A percentile compares a stretch with the other conserved stretches of the same genome.
Evolutionary conservation across 345 rosid genomes (phyloP).

Genomic region (Aquilaria yunnanensis): DNA sequence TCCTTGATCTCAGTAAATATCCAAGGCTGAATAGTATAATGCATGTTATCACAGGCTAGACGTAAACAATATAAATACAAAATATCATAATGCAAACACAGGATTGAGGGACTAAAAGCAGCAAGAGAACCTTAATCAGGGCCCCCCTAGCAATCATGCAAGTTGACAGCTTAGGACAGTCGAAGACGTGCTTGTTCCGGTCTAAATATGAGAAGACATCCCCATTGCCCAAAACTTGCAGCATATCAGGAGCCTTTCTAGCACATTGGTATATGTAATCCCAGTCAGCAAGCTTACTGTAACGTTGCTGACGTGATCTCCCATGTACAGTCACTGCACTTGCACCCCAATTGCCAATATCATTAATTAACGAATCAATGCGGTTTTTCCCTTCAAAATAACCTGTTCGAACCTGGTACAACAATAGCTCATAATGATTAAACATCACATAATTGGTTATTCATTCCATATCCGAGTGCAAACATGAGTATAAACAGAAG

Average conservation of each 20-base stretch:
- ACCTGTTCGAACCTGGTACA: constrained; percentile 73
- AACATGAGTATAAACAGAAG: background rate
- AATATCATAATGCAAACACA: no score
- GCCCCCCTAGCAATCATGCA: constrained; percentile 98
- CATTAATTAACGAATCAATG: constrained; percentile 67
- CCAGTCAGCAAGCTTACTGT: constrained; percentile 93
- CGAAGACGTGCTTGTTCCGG: constrained; percentile 73
- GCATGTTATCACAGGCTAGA: constrained; percentile 3
- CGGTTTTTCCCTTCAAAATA: constrained; percentile 79
- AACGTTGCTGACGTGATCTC: constrained; percentile 89
- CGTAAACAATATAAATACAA: background rate
- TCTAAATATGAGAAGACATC: constrained; percentile 75
- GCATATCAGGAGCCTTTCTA: constrained; percentile 45
- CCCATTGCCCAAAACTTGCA: constrained; percentile 86
- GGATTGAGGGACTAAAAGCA: no score
- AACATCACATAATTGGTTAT: no score
- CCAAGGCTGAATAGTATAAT: constrained; percentile 71
- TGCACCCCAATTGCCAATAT: constrained; percentile 81
- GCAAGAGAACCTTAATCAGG: constrained; percentile 53
- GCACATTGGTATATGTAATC: constrained; percentile 73
- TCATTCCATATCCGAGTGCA: background rate
- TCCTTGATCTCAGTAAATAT: constrained; percentile 95
- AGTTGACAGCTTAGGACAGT: constrained; percentile 72
- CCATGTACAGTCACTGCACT: constrained; percentile 89
- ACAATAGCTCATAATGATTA: constrained; percentile 1